Evolutionary conservation across 768 basidiomycete genomes (phyloP).

Genomic region (Astraeus odoratus): DNA sequence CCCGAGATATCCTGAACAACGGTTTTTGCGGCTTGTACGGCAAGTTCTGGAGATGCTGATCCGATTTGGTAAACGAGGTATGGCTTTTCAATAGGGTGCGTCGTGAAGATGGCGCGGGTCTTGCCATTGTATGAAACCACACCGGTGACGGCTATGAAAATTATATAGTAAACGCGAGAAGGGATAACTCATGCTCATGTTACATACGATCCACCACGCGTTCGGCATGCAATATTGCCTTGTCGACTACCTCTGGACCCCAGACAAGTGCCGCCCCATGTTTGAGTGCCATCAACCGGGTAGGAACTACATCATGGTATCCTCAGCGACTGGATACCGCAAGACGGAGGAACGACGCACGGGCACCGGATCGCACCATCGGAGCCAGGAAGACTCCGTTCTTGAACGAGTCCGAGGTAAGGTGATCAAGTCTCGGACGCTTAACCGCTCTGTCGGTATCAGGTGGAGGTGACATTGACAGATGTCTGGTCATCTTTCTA

Average conservation of each 20-base stretch:
- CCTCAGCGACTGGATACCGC: slow-evolving; percentile 1
- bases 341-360: slow-evolving; percentile 40
- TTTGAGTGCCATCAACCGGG: slow-evolving; percentile 78
- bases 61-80: slow-evolving; percentile 96
- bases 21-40: slow-evolving; percentile 83
- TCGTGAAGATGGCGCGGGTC: slow-evolving; percentile 81
- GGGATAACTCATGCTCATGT: background rate
- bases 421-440: slow-evolving; percentile 48
- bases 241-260: slow-evolving; percentile 96
- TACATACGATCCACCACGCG: slow-evolving; percentile 81
- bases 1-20: slow-evolving; percentile 89
- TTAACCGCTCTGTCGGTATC: slow-evolving; percentile 35
- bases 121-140: slow-evolving; percentile 83
- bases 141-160: slow-evolving; percentile 65
- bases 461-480: slow-evolving; percentile 39
- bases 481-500: slow-evolving; percentile 43
- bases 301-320: slow-evolving; percentile 55
- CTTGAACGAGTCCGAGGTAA: slow-evolving; percentile 71
- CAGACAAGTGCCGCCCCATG: slow-evolving; percentile 93
- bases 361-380: slow-evolving; percentile 92
- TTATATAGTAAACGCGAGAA: background rate
- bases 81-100: slow-evolving; percentile 91
- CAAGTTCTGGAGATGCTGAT: slow-evolving; percentile 80
- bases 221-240: slow-evolving; percentile 82
- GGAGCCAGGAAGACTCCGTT: slow-evolving; percentile 93